These are phyloP conservation scores for Quercus mongolica DNA, from an alignment of 306 rosid species.

Conservation along the genomic window DNA sequence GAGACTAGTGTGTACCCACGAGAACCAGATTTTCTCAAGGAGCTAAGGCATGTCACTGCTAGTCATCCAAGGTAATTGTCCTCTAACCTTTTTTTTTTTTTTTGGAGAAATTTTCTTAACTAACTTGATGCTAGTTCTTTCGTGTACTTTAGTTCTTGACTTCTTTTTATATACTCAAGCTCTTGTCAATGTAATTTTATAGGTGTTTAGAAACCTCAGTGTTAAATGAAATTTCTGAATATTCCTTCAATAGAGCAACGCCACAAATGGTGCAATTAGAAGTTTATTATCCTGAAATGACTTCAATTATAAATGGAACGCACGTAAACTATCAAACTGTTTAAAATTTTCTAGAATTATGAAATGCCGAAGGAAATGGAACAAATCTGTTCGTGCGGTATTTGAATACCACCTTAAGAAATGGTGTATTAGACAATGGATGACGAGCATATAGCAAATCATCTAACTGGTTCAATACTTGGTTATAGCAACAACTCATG, in stretches of 20 bases:
- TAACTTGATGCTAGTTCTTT: no score
- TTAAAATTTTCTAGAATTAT: no score
- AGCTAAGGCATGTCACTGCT: slow-evolving; percentile 37
- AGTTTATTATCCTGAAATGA: not conserved
- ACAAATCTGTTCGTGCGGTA: no score
- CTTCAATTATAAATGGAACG: not conserved
- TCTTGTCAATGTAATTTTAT: not conserved
- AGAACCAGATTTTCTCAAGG: slow-evolving; percentile 45
- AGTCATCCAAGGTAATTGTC: slow-evolving; percentile 33
- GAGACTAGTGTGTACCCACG: slow-evolving; percentile 64
- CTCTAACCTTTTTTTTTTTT: no score
- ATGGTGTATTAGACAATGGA: no score
- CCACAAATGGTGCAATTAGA: not conserved
- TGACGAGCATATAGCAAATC: not conserved
- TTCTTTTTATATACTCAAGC: no score
- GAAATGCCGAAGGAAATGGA: no score
- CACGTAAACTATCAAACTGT: not conserved
- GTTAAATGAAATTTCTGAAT: not conserved
- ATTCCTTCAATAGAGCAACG: not conserved
- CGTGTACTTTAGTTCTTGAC: no score
- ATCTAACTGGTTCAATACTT: not conserved
- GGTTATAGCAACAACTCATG: not conserved
- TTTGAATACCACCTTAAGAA: no score
- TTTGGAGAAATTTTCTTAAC: no score
- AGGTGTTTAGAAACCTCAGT: not conserved